These are phyloP conservation scores for Phytophthora fragariae DNA, from an alignment of 352 stramenopile species.

Conservation along the genomic window DNA sequence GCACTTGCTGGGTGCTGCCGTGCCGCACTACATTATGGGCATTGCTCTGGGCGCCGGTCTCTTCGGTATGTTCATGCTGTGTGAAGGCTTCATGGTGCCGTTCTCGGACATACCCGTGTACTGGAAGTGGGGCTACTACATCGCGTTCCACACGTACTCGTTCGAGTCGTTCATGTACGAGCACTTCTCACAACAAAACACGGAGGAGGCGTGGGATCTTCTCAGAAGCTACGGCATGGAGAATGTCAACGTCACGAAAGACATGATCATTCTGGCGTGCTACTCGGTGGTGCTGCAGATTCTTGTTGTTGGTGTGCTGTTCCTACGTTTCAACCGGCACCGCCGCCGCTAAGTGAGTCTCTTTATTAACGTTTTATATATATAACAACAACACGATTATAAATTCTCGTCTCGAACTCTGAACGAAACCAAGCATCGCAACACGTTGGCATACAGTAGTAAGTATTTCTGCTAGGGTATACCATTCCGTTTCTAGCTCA, in stretches of 20 bases:
- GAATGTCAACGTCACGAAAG: conserved; percentile 51
- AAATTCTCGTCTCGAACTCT: not conserved
- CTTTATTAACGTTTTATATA: conserved; percentile 41
- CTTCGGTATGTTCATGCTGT: conserved; percentile 91
- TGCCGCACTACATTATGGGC: conserved; percentile 89
- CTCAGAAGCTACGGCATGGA: conserved; percentile 65
- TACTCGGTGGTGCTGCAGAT: conserved; percentile 65
- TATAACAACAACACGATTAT: conserved; percentile 18
- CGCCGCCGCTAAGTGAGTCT: conserved; percentile 33
- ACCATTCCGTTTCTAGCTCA: no score
- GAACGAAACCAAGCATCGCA: no score
- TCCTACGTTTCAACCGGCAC: conserved; percentile 44
- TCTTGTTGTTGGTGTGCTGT: conserved; percentile 56
- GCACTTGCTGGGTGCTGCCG: conserved; percentile 77
- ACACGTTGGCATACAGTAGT: no score
- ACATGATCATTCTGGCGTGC: conserved; percentile 66
- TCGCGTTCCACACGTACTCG: conserved; percentile 89
- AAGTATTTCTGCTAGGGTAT: no score
- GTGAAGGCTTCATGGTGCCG: conserved; percentile 89
- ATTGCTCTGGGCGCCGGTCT: conserved; percentile 82
- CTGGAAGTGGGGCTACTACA: conserved; percentile 88
- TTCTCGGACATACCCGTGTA: conserved; percentile 67
- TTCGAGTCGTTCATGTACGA: conserved; percentile 90
- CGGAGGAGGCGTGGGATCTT: conserved; percentile 32
- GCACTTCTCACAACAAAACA: conserved; percentile 60